Percentiles rank a stretch among this genome's conserved stretches.
Conservation (phyloP, 2,329 filamentous ascomycete genomes). For the Penicillium sp. region DNA sequence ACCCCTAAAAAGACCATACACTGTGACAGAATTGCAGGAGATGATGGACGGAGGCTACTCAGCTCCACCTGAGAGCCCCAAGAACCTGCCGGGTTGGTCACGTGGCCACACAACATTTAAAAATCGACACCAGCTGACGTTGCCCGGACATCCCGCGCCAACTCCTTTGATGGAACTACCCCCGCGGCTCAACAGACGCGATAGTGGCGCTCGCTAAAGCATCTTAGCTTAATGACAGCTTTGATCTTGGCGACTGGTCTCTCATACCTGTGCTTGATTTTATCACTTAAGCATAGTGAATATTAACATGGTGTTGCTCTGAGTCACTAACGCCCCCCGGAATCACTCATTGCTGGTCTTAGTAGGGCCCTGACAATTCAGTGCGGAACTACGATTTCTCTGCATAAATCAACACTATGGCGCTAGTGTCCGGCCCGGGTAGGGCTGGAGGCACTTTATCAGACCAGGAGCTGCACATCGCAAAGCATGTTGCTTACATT, state of each 20-base stretch:
- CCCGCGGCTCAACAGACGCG: conserved; percentile 12
- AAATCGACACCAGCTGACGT: conserved; percentile 4
- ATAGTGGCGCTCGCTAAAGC: conserved; percentile 7
- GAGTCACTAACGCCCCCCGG: conserved; percentile 13
- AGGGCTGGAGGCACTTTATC: conserved; percentile 43
- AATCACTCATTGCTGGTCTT: conserved; percentile 7
- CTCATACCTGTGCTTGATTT: background rate
- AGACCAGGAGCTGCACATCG: conserved; percentile 49
- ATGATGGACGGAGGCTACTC: too few relatives aligned
- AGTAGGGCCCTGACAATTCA: background rate
- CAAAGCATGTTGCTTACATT: conserved; percentile 84
- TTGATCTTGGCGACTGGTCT: conserved; percentile 8
- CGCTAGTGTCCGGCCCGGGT: conserved; percentile 56
- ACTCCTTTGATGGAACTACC: conserved; percentile 6
- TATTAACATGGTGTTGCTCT: conserved; percentile 3
- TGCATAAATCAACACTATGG: conserved; percentile 40
- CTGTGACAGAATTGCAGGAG: too few relatives aligned
- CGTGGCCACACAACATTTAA: conserved; percentile 7
- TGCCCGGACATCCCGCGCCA: conserved; percentile 4
- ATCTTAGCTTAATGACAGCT: conserved; percentile 14
- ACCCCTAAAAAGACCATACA: too few relatives aligned
- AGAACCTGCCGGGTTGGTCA: background rate
- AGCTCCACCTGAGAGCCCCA: too few relatives aligned
- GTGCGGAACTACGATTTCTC: background rate
- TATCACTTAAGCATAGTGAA: background rate